phyloP scores from a whole-genome alignment of 1,139 yeast species.

The Sugiyamaella xylanicola region DNA sequence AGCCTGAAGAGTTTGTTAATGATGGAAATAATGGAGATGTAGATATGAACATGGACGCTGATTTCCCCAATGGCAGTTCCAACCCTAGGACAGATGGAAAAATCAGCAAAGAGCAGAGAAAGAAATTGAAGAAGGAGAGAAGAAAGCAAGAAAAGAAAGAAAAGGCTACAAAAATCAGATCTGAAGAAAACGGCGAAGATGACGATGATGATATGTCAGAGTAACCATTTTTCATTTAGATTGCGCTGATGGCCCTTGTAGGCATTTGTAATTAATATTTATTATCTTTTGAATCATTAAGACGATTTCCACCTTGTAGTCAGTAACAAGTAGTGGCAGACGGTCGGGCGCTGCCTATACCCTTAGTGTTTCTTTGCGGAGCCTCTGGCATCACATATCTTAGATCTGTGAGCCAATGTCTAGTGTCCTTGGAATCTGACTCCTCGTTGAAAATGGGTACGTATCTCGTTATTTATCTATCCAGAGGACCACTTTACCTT shows the following conservation, averaged over 20 bases:
- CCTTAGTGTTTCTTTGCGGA: too few species aligned
- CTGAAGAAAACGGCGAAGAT: neutral
- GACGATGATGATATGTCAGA: slow-evolving; percentile 13
- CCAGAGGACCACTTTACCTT: too few species aligned
- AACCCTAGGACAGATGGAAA: slow-evolving; percentile 12
- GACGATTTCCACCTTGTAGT: too few species aligned
- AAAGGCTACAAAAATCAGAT: slow-evolving; percentile 12
- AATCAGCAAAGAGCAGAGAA: slow-evolving; percentile 41
- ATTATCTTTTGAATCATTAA: too few species aligned
- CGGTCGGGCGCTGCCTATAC: too few species aligned
- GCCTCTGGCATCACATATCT: too few species aligned
- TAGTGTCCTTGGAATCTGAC: too few species aligned
- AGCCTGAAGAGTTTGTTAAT: slow-evolving; percentile 18
- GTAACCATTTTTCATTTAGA: neutral
- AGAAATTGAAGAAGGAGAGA: slow-evolving; percentile 48
- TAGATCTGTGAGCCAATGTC: too few species aligned
- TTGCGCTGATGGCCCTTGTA: too few species aligned
- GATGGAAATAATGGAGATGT: slow-evolving; percentile 15
- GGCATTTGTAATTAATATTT: neutral
- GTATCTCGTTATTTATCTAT: too few species aligned
- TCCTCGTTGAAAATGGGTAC: too few species aligned
- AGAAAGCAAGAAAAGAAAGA: slow-evolving; percentile 40
- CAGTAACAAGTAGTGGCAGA: too few species aligned
- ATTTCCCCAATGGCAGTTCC: neutral
- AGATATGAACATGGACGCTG: neutral